A percentile compares a stretch with the other conserved stretches of the same genome.
Conservation (phyloP, 305 asterid genomes). For the Fraxinus baroniana region DNA sequence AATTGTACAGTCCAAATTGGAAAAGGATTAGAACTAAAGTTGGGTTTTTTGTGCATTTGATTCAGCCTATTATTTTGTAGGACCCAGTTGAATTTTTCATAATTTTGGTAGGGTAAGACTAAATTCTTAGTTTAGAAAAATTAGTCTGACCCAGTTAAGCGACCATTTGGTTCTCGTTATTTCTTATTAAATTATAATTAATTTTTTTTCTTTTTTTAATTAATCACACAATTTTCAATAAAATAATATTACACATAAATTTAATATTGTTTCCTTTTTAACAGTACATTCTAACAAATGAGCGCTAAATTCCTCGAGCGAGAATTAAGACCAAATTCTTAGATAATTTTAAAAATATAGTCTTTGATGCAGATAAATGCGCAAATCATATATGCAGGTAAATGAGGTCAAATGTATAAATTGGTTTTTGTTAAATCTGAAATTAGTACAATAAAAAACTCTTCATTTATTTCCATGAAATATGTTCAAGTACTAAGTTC, state of each 20-base stretch:
- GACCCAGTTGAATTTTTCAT: background rate
- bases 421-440: background rate
- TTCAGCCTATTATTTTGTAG: background rate
- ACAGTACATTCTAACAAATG: too few species aligned
- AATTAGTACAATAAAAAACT: background rate
- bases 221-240: too few species aligned
- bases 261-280: too few species aligned
- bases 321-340: background rate
- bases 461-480: background rate
- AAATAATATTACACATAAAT: too few species aligned
- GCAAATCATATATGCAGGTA: background rate
- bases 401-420: background rate
- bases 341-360: background rate
- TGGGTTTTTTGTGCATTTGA: slow-evolving; percentile 5
- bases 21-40: slow-evolving; percentile 33
- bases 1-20: slow-evolving; percentile 48
- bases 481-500: too few species aligned
- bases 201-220: too few species aligned
- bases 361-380: background rate
- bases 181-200: too few species aligned
- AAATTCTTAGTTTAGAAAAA: background rate
- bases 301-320: background rate
- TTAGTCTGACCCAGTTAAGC: background rate
- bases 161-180: too few species aligned
- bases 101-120: background rate